Conservation (phyloP, 257 asterid species). For the Ilex aquifolium region DNA sequence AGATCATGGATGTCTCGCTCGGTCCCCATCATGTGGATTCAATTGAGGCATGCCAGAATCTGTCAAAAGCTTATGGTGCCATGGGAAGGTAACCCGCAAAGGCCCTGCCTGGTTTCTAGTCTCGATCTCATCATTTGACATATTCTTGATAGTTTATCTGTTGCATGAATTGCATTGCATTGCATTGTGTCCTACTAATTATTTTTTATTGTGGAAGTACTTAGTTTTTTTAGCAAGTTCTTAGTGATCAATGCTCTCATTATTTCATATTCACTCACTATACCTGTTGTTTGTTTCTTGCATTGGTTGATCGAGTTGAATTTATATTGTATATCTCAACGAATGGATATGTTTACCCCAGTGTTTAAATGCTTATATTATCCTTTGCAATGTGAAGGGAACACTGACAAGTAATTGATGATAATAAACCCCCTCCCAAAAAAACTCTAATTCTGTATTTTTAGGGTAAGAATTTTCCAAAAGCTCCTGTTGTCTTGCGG, state of each 20-base stretch:
- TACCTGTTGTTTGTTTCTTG: background rate
- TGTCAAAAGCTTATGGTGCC: slow-evolving; percentile 92
- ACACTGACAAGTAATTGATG: no score
- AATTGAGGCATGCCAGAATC: slow-evolving; percentile 77
- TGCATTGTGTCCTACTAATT: background rate
- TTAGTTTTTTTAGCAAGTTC: no score
- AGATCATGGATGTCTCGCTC: slow-evolving; percentile 83
- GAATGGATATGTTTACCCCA: no score
- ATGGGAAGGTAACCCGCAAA: slow-evolving; percentile 56
- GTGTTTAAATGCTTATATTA: no score
- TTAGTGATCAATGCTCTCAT: background rate
- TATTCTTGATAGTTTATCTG: slow-evolving; percentile 1
- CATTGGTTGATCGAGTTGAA: background rate
- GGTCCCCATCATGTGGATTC: slow-evolving; percentile 90
- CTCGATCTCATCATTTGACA: slow-evolving; percentile 5
- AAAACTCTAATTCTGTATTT: no score
- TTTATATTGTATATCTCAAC: no score
- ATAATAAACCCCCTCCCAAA: no score
- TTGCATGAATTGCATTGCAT: background rate
- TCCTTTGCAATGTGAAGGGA: no score
- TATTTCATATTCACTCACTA: background rate
- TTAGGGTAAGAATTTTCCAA: no score
- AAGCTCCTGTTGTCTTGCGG: no score
- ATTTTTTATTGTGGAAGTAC: no score
- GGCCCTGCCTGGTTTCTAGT: slow-evolving; percentile 8